Evolutionary conservation across 2,329 filamentous ascomycete species (phyloP).

Genomic region (Colletotrichum sidae): DNA sequence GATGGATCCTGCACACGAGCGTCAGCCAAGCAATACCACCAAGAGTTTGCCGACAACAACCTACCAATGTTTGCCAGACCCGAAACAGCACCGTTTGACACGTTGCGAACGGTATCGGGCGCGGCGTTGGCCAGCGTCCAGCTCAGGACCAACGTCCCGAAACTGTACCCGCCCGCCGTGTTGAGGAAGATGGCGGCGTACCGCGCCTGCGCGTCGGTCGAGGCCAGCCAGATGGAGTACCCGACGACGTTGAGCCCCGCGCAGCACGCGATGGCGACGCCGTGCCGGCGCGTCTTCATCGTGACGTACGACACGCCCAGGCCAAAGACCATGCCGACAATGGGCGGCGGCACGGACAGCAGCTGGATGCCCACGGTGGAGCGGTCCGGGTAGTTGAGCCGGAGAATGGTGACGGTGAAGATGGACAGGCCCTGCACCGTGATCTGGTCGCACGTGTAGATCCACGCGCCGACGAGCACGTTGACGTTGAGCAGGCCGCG

Average conservation of each 20-base stretch:
- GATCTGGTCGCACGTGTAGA: constrained; percentile 48
- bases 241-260: constrained; percentile 41
- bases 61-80: constrained; percentile 43
- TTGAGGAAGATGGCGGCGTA: constrained; percentile 45
- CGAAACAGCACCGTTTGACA: constrained; percentile 43
- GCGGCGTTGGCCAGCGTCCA: constrained; percentile 45
- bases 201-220: constrained; percentile 40
- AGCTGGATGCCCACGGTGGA: constrained; percentile 43
- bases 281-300: constrained; percentile 43
- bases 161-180: constrained; percentile 43
- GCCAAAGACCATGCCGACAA: constrained; percentile 42
- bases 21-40: background rate
- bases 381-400: constrained; percentile 43
- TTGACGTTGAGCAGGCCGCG: constrained; percentile 41
- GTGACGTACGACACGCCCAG: constrained; percentile 42
- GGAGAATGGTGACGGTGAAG: constrained; percentile 74
- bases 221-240: constrained; percentile 44
- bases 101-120: constrained; percentile 43
- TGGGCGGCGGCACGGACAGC: constrained; percentile 41
- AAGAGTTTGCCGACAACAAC: background rate
- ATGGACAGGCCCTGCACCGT: constrained; percentile 76
- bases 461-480: constrained; percentile 43
- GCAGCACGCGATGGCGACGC: constrained; percentile 41
- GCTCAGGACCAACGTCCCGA: constrained; percentile 41
- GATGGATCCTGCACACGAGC: constrained; percentile 40